Conservation (phyloP, 2,329 filamentous ascomycete genomes). For the Stemphylium vesicarium region DNA sequence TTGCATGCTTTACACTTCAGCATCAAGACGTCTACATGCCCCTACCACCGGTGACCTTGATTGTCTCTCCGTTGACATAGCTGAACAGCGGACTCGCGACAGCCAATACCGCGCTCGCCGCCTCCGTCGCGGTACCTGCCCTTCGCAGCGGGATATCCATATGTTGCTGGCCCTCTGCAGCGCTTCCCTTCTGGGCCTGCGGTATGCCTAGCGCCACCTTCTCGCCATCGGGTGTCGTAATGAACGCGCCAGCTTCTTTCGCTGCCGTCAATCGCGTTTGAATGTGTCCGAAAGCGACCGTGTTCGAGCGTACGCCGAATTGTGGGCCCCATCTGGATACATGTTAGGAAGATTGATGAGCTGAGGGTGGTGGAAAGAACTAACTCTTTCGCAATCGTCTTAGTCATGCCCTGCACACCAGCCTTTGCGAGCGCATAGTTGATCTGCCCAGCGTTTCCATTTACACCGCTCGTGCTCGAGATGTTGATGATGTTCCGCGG, state of each 20-base stretch:
- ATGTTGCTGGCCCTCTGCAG: constrained; percentile 49
- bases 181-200: constrained; percentile 50
- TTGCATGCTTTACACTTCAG: neutral
- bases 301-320: constrained; percentile 84
- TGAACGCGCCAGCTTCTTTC: constrained; percentile 83
- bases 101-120: constrained; percentile 76
- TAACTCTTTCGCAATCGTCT: constrained; percentile 83
- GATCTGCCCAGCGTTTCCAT: constrained; percentile 89
- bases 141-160: constrained; percentile 80
- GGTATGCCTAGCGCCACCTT: constrained; percentile 53
- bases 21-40: constrained; percentile 58
- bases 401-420: constrained; percentile 80
- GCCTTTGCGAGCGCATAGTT: constrained; percentile 90
- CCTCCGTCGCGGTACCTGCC: constrained; percentile 79
- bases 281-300: constrained; percentile 84
- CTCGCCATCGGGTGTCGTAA: constrained; percentile 74
- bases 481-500: constrained; percentile 83
- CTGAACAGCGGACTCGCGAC: constrained; percentile 82
- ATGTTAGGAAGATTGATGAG: constrained; percentile 4
- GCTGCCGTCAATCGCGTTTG: constrained; percentile 79
- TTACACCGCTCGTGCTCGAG: constrained; percentile 77
- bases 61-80: constrained; percentile 86
- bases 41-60: constrained; percentile 81
- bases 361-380: constrained; percentile 3
- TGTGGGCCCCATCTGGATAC: constrained; percentile 71